Base-by-base conservation (phyloP, 106 monocot genomes). In the Acorus calamus region DNA sequence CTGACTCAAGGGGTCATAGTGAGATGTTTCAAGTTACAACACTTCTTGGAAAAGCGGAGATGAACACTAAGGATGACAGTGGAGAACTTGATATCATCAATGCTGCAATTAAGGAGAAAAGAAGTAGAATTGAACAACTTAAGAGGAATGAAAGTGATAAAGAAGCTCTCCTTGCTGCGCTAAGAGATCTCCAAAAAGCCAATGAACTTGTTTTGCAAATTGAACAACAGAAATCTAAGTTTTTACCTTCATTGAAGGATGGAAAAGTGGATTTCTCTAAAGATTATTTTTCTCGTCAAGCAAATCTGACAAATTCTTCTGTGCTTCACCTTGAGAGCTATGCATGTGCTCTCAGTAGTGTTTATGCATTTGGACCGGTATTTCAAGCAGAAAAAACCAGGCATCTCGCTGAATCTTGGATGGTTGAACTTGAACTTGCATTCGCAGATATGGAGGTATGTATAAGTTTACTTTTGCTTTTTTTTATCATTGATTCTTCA, bases 361-460 rank as follows among this genome's bases (percentile, higher is more conserved):
- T 89, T 12, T 94, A 89, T 65, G 69, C 83, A 9, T 71, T 82
- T 5, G 84, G 86, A 4, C 94, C 94, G 2, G 63, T 76, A 6
- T 87, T 94, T 74, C 71, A 56, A 47, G 81, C 84, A 49, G 76
- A 79, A 9, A 45, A 58, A 47, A 43, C 42, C 2, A 86, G 66
- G 65, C 52, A 73, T 47, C 68, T 86, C 68, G 80, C 83, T 0
- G 94, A 89, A 53, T 78, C 68, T 77, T 94, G 89, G 86, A 82
- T 71, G 72, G 62, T 94, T n/a, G 84, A 89, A 55, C 76, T 69
- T 45, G 84, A 94, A 65, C 66, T 86, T 4, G 82, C 81, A 55
- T 94, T 89, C 76, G 74, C 89, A 42, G 78, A 80, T 12, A 48
- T 89, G 49, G 89, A 94, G 84, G 93, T 93, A 60, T 46, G 58